These are phyloP conservation scores for Tuber magnatum DNA, from an alignment of 495 filamentous ascomycete genomes.

Conservation along the genomic window DNA sequence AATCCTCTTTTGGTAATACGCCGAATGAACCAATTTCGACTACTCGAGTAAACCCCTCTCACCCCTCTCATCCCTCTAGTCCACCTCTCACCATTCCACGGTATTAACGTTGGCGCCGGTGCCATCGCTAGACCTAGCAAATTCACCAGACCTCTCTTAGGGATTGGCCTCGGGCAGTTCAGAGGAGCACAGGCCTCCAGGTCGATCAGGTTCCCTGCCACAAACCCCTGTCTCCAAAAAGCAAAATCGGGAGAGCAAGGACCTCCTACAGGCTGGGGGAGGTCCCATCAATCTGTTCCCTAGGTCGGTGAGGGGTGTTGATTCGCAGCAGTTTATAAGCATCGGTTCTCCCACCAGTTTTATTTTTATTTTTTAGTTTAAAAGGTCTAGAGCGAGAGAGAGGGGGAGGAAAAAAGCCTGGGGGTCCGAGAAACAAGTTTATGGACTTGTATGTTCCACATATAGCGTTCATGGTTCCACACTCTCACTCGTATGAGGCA, in stretches of 20 bases:
- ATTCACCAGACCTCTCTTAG: background rate
- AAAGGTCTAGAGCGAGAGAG: background rate
- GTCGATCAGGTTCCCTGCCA: background rate
- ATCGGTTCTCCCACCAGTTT: background rate
- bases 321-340: background rate
- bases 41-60: background rate
- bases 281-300: background rate
- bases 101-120: background rate
- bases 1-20: background rate
- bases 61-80: background rate
- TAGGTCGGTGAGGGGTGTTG: background rate
- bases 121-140: constrained; percentile 16
- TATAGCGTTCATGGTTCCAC: constrained; percentile 29
- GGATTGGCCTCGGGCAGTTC: background rate
- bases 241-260: background rate
- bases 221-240: background rate
- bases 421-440: constrained; percentile 4
- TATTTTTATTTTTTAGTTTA: background rate
- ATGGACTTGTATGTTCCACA: constrained; percentile 31
- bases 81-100: background rate
- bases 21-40: background rate
- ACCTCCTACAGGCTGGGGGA: background rate
- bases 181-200: background rate
- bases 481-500: constrained; percentile 1
- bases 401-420: background rate